Base-by-base conservation (phyloP, 2,329 filamentous ascomycete genomes). In the Dryadomyces quercivorus region DNA sequence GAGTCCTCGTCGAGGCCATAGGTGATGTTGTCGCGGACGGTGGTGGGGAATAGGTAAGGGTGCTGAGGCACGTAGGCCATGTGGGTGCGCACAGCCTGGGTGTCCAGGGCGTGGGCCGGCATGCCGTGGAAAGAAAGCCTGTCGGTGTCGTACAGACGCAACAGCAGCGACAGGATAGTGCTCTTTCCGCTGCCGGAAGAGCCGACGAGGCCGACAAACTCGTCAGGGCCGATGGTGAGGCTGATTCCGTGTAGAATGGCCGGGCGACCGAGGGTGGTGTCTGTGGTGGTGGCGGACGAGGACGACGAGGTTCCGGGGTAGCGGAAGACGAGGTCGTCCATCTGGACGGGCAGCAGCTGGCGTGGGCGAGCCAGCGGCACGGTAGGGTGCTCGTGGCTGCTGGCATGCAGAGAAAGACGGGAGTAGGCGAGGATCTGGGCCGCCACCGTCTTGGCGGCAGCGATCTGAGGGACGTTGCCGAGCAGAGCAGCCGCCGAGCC, bases 141-240 rank as follows among this genome's bases (percentile, higher is more conserved):
- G 9, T 56, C 54, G 47, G 52, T 54, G 2, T 67, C 60, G 60
- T 93, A 89, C 0, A 96, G 73, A 1, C 85, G 81, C 4, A 94
- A 70, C 0, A 97, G 72, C 0, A 97, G 70, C 0, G 85, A 80
- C 0, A 85, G 77, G 40, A 96, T 75, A 0, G 92, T 96, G 15
- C 86, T 91, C 69, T 98, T 97, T 1, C 93, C 92, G n/a, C 85
- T 88, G 0, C 93, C 92, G 0, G 90, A 95, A 1, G 79, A 71
- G 1, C 92, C 91, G 2, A 94, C 89, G 20, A 97, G 81, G 2
- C 88, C 89, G 0, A 84, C 84, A 60, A 81, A 86, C 4, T 78
- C 81, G 21, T 84, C 82, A 0, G 76, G 67, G 1, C 73, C 64
- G 52, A 96, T 78, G 0, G 68, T 71, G 8, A 95, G 70, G n/a